A percentile compares a stretch with the other conserved stretches of the same genome.
These are phyloP conservation scores for Yarrowia alimentaria DNA, from an alignment of 805 yeast genomes.

Conservation along the genomic window DNA sequence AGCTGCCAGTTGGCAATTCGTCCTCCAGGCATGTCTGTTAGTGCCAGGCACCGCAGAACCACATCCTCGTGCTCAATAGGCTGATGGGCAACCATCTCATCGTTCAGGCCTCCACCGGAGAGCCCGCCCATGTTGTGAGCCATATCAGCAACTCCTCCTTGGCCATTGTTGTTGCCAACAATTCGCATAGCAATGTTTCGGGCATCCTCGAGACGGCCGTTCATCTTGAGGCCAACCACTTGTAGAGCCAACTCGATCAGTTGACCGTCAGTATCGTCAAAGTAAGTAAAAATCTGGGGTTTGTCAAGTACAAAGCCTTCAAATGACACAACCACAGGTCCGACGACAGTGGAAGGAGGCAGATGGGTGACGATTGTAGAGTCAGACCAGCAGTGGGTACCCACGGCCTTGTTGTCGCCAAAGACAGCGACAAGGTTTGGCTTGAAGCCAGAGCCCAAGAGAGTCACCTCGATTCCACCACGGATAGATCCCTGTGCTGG, in stretches of 20 bases:
- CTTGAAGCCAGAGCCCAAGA: slow-evolving; percentile 82
- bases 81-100: too few relatives aligned
- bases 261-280: slow-evolving; percentile 94
- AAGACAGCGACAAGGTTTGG: slow-evolving; percentile 83
- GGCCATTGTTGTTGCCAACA: slow-evolving; percentile 65
- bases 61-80: slow-evolving; percentile 25
- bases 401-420: slow-evolving; percentile 54
- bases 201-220: slow-evolving; percentile 93
- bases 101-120: not conserved
- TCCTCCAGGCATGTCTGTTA: slow-evolving; percentile 22
- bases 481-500: slow-evolving; percentile 95
- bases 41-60: slow-evolving; percentile 20
- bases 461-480: slow-evolving; percentile 94
- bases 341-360: slow-evolving; percentile 88
- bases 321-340: slow-evolving; percentile 86
- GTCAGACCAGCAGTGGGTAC: slow-evolving; percentile 95
- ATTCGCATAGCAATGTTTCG: slow-evolving; percentile 88
- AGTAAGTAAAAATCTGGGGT: slow-evolving; percentile 74
- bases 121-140: too few relatives aligned
- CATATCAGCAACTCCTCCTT: slow-evolving; percentile 20
- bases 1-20: slow-evolving; percentile 27
- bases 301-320: slow-evolving; percentile 49
- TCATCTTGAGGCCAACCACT: slow-evolving; percentile 95
- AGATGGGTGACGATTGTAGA: slow-evolving; percentile 89
- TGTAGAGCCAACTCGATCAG: slow-evolving; percentile 92